Percentiles rank a stretch among this genome's conserved stretches.
phyloP scores from a whole-genome alignment of 1,139 yeast species.

The Lodderomyces metapsilosis region DNA sequence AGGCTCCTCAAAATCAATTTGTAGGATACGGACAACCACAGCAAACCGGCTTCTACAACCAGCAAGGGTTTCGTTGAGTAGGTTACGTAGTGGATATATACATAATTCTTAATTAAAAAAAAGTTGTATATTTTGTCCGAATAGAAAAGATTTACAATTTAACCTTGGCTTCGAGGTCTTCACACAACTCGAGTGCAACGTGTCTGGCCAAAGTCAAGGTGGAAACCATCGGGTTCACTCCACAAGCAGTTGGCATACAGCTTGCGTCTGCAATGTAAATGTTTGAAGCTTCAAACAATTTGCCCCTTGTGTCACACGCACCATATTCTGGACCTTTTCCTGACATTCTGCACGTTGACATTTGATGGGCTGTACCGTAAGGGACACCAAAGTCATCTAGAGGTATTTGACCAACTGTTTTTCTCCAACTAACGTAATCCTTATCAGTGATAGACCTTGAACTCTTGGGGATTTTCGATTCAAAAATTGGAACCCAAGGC shows the following conservation, averaged over 20 bases:
- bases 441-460: constrained; percentile 42
- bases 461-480: constrained; percentile 38
- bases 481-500: constrained; percentile 39
- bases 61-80: constrained; percentile 14
- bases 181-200: constrained; percentile 33
- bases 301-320: constrained; percentile 50
- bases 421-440: constrained; percentile 50
- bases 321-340: constrained; percentile 49
- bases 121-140: not conserved
- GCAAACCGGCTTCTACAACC: constrained; percentile 15
- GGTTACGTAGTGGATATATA: not conserved
- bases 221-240: constrained; percentile 55
- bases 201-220: constrained; percentile 43
- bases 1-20: constrained; percentile 16
- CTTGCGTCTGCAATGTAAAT: constrained; percentile 59
- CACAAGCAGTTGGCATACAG: constrained; percentile 57
- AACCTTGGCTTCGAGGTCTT: constrained; percentile 32
- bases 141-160: no score
- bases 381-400: constrained; percentile 30
- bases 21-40: constrained; percentile 15
- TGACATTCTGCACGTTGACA: constrained; percentile 57
- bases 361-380: constrained; percentile 60
- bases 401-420: constrained; percentile 24
- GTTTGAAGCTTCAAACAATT: constrained; percentile 52
- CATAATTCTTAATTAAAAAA: not conserved